phyloP scores from a whole-genome alignment of 2,329 filamentous ascomycete genomes.

The Pestalotiopsis sp. region DNA sequence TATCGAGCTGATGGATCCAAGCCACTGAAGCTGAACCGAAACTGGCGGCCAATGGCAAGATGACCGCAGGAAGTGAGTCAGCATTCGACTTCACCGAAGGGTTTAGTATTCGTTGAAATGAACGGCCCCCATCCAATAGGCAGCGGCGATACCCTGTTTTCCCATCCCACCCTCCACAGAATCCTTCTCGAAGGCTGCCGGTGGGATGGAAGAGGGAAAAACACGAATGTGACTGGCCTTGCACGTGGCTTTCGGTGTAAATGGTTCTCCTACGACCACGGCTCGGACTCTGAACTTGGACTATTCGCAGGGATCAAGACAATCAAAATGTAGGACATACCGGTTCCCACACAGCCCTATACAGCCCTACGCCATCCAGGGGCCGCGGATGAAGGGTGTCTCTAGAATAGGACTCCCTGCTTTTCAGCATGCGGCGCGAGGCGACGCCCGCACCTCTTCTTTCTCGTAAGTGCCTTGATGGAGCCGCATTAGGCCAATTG shows the following conservation, averaged over 20 bases:
- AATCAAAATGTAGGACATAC: neutral
- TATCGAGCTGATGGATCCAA: neutral
- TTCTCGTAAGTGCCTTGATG: neutral
- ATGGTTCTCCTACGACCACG: neutral
- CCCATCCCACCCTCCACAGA: neutral
- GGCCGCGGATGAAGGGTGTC: neutral
- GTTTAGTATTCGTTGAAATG: neutral
- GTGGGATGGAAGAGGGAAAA: neutral
- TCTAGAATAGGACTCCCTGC: neutral
- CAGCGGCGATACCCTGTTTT: neutral
- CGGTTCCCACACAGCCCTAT: conserved; percentile 4
- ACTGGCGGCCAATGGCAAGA: neutral
- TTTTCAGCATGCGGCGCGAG: neutral
- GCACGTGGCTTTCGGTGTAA: neutral
- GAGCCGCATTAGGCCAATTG: conserved; percentile 1
- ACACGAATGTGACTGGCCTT: neutral
- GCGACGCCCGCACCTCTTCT: neutral
- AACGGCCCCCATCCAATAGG: neutral
- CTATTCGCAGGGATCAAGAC: neutral
- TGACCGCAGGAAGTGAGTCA: neutral
- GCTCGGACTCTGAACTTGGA: neutral
- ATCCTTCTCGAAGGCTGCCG: neutral
- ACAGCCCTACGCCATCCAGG: neutral
- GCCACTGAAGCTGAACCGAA: neutral
- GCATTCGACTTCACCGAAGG: neutral